Evolutionary conservation across 371 early-diverging fungal species (phyloP), one percentile per base, ranked within the genome.

Genomic region (Saksenaea oblongispora): DNA sequence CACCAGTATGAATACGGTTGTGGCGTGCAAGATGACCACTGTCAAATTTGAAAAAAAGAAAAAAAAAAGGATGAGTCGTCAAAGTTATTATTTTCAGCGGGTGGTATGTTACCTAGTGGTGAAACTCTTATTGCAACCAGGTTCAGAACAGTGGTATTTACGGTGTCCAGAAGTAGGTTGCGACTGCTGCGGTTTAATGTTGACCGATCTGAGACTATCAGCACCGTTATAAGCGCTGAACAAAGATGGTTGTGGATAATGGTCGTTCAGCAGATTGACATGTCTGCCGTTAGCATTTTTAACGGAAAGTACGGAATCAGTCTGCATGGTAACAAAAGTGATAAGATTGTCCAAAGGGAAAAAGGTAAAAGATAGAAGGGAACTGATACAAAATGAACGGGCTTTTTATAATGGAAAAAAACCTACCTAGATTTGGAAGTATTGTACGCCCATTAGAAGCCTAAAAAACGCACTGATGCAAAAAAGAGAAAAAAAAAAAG

Each of bases 1-100:
- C 95, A 31, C 94, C 94, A 0, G 95, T 94, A 64, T 94, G 95
- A 57, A 94, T 93, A 34, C 93, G 80, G 69, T 91, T 86, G 72
- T 95, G 95, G 51, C 96, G 84, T 37, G 93, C 91, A 58, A 96
- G 80, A 73, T 95, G 91, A 0, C 90, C 90, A 74, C 92, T 91
- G 69, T 18, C 34, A 31, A 34, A 62, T 54, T 56, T 37, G 51
- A 53, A 63, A 26, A n/a, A n/a, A n/a, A n/a, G n/a, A n/a, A n/a
- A n/a, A n/a, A n/a, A n/a, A n/a, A n/a, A 15, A 22, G 14, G 42
- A 31, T 37, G 42, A 60, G 17, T 26, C 15, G 26, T 35, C 28
- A 42, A 27, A 36, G 34, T 37, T 18, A 56, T 34, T 59, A 53
- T 17, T 27, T 31, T 24, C n/a, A n/a, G n/a, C n/a, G n/a, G n/a